A percentile compares a stretch with the other conserved stretches of the same genome.
phyloP scores from a whole-genome alignment of 2,329 filamentous ascomycete species.

The Ophiostoma perfectum region DNA sequence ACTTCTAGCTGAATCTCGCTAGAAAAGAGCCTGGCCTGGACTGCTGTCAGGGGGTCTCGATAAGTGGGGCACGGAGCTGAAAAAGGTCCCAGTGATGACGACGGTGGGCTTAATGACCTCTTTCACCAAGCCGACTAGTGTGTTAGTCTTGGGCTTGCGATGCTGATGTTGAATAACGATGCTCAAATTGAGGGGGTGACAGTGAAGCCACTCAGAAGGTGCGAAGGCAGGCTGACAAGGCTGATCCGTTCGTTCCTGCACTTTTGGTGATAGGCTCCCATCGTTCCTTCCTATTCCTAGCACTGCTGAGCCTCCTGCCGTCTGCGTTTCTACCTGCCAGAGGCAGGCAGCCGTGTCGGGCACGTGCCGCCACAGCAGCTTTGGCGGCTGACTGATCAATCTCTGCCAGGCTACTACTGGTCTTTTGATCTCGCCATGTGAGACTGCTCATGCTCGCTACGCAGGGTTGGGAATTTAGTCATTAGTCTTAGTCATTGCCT shows the following conservation, averaged over 20 bases:
- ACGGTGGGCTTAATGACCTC: background rate
- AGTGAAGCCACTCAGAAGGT: background rate
- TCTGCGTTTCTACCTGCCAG: background rate
- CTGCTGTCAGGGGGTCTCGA: background rate
- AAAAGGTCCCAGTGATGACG: background rate
- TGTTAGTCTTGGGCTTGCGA: background rate
- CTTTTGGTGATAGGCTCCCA: background rate
- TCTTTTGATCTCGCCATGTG: too few relatives aligned
- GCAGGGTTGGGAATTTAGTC: too few relatives aligned
- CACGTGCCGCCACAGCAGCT: background rate
- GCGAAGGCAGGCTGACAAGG: background rate
- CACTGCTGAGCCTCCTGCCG: background rate
- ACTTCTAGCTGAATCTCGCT: background rate
- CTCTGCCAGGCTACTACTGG: background rate
- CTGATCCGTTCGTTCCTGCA: background rate
- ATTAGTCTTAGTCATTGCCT: too few relatives aligned
- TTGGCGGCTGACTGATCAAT: background rate
- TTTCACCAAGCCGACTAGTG: background rate
- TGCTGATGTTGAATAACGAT: background rate
- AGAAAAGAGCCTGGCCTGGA: background rate
- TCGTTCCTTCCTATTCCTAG: background rate
- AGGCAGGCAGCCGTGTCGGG: background rate
- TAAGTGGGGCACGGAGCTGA: slow-evolving; percentile 3
- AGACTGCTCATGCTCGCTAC: background rate
- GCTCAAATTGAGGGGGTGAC: background rate